Conservation (phyloP, 805 yeast genomes). For the Ogataea methanolica region DNA sequence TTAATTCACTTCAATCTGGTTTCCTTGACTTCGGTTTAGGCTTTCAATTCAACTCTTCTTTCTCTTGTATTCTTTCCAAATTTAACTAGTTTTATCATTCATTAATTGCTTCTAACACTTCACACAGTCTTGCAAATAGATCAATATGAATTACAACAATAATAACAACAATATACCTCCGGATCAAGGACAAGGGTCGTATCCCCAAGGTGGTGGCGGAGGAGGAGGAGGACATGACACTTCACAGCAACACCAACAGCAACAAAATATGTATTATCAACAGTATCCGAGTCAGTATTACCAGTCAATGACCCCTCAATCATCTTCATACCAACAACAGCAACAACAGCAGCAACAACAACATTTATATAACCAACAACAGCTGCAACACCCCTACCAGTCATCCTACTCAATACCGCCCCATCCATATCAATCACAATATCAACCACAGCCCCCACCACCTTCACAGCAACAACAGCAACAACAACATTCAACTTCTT, state of each 20-base stretch:
- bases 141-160: too few species aligned
- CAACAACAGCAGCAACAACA: conserved; percentile 6
- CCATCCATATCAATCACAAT: neutral
- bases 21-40: too few species aligned
- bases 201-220: too few species aligned
- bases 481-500: neutral
- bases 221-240: too few species aligned
- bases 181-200: too few species aligned
- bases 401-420: neutral
- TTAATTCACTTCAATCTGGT: too few species aligned
- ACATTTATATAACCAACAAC: conserved; percentile 6
- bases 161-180: too few species aligned
- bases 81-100: too few species aligned
- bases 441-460: neutral
- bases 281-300: conserved; percentile 1
- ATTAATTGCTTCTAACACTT: too few species aligned
- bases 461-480: conserved; percentile 3
- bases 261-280: neutral
- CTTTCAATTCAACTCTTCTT: too few species aligned
- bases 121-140: too few species aligned
- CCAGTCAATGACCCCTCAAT: conserved; percentile 1
- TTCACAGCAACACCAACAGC: neutral
- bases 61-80: too few species aligned
- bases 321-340: conserved; percentile 5
- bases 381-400: conserved; percentile 4